Base-by-base conservation (phyloP, 352 stramenopile species). In the Aphanomyces invadans region DNA sequence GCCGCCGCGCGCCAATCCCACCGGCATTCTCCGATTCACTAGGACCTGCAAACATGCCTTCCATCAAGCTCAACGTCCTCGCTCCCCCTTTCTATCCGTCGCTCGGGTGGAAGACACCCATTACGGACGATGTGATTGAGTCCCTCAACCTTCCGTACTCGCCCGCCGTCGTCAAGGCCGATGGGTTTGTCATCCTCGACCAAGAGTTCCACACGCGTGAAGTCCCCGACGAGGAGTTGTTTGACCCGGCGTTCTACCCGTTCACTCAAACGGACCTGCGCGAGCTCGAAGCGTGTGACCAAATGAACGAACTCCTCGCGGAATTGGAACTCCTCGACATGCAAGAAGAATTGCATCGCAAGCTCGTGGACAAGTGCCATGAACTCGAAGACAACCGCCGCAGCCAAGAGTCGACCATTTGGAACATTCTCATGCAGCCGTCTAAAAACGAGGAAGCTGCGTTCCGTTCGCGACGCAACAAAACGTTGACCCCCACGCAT, bases 301-400 rank as follows among this genome's bases (percentile, higher is more conserved):
- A 63, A 55, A 70, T 70, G 63, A 70, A 70, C 39, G 63, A 70
- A 48, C 36, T 65, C 7, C 63, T 70, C 23, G 63, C 63, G 4
- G 63, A 70, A 2, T 31, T 70, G 7, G 63, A 70, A 48, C 46
- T 70, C n/a, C 33, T 70, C 4, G 63, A 70, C 28, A 12, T 63
- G 28, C 52, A 65, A 53, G 63, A 70, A 54, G 63, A 70, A 45
- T 38, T 70, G n/a, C 63, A 70, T 31, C 60, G 60, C 49, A 67
- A 67, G 44, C n/a, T 67, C 15, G 21, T 9, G 9, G 60, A 67
- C 45, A 67, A 67, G 26, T 67, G 60, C 45, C 28, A 45, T 0
- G 39, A 59, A 31, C 33, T 67, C 23, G 17, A 67, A 28, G 60
- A 67, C 19, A 60, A 67, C 38, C 60, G 60, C 25, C 60, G 49